Base-by-base conservation (phyloP, 768 basidiomycete genomes). In the Termitomyces sp. region DNA sequence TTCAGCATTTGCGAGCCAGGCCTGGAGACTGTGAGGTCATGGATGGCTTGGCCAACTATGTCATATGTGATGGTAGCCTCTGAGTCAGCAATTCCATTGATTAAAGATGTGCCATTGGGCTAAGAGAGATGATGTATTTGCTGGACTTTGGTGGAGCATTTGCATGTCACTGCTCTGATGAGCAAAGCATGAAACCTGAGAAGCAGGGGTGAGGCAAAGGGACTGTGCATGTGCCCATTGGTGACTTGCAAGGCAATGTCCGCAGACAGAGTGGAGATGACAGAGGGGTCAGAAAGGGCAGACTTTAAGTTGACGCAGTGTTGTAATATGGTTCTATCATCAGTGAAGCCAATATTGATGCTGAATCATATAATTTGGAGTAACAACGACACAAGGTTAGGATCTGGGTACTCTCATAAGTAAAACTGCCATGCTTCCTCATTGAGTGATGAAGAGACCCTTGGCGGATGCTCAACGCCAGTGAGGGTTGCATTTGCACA, bases 51-150 rank as follows among this genome's bases (percentile, higher is more conserved):
- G n/a, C 62, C 58, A 50, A 74, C 66, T 42, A 61, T 59, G 25
- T 75, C 68, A 51, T 75, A 75, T 0, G 31, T 9, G 9, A 74
- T 73, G 8, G 40, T 51, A 17, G 64, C 68, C 58, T 73, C 63
- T 2, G 51, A 17, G 17, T 73, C 64, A 6, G 71, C 60, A 35
- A 75, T 42, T 70, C n/a, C 65, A 40, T 72, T n/a, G n/a, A n/a
- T 72, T 21, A 72, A 67, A 0, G 67, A 71, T 6, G 19, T 32
- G 19, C 63, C 59, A 4, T 54, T 31, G 5, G 67, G 72, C 49
- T 35, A 38, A 0, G 35, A 38, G 1, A 73, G 64, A 44, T 72
- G 71, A 31, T 69, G 61, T 27, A 71, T 69, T 5, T 60, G 31
- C 12, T 68, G 58, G 21, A 62, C 50, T 54, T 73, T 70, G 17